Evolutionary conservation across 2,329 filamentous ascomycete species (phyloP).

Genomic region (Pseudopyricularia javanii): DNA sequence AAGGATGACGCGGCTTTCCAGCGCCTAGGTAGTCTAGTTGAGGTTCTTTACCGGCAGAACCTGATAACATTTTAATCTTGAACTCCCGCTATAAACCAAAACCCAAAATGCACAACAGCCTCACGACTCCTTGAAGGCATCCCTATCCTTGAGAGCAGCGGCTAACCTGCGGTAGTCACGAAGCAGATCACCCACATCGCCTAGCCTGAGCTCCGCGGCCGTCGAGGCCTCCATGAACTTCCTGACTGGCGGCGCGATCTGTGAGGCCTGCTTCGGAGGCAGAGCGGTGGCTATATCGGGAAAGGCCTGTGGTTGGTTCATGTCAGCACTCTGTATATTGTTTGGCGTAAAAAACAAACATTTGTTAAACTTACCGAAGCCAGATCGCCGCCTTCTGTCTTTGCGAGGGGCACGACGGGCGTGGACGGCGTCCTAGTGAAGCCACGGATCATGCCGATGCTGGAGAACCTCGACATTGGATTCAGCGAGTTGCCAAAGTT

Average conservation of each 20-base stretch:
- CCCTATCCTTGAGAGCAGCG: slow-evolving; percentile 47
- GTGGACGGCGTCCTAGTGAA: slow-evolving; percentile 51
- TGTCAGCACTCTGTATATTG: neutral
- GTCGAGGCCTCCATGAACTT: slow-evolving; percentile 63
- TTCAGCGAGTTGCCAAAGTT: slow-evolving; percentile 72
- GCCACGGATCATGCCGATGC: slow-evolving; percentile 61
- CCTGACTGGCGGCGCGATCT: slow-evolving; percentile 54
- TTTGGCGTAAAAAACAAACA: neutral
- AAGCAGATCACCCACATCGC: slow-evolving; percentile 61
- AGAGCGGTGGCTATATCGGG: slow-evolving; percentile 44
- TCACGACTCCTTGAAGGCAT: slow-evolving; percentile 36
- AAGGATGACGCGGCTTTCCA: no score
- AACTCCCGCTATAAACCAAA: neutral
- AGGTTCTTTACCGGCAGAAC: no score
- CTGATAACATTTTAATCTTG: neutral
- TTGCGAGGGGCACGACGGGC: slow-evolving; percentile 22
- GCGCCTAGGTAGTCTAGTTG: no score
- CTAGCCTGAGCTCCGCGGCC: slow-evolving; percentile 56
- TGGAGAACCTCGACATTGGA: slow-evolving; percentile 65
- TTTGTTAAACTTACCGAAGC: slow-evolving; percentile 33
- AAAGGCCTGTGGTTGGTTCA: slow-evolving; percentile 33
- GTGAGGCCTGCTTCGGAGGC: slow-evolving; percentile 33
- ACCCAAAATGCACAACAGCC: neutral
- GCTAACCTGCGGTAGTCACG: slow-evolving; percentile 66
- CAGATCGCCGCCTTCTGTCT: slow-evolving; percentile 41